Conservation (phyloP, 129 eudicot genomes). For the Rutidosis leptorrhynchoides region DNA sequence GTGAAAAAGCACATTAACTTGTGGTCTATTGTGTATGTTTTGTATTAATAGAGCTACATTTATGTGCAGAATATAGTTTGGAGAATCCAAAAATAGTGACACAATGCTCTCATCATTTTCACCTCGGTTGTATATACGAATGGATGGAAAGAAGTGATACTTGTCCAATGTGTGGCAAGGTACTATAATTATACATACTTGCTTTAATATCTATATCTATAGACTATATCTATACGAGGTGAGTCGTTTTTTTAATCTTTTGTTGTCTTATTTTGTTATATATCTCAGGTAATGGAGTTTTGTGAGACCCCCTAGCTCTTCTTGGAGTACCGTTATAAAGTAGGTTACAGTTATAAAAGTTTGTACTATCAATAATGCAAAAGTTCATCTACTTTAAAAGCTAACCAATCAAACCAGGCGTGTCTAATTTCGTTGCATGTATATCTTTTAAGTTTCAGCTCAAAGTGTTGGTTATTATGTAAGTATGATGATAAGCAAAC, state of each 20-base stretch:
- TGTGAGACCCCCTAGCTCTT: conserved; percentile 35
- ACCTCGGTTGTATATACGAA: conserved; percentile 77
- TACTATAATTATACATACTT: conserved; percentile 10
- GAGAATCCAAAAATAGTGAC: conserved; percentile 72
- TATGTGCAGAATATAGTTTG: conserved; percentile 48
- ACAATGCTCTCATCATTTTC: conserved; percentile 62
- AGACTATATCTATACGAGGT: too few relatives aligned
- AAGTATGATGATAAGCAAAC: conserved; percentile 15
- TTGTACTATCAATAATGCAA: conserved; percentile 22
- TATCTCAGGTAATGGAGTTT: conserved; percentile 38
- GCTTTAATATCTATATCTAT: not conserved
- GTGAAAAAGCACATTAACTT: too few relatives aligned
- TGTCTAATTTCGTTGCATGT: conserved; percentile 20
- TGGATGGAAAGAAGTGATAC: conserved; percentile 77
- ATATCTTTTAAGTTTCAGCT: conserved; percentile 7
- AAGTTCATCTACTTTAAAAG: conserved; percentile 12
- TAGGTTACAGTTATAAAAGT: too few relatives aligned
- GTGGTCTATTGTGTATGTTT: not conserved
- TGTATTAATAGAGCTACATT: conserved; percentile 6
- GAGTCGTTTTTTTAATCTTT: not conserved
- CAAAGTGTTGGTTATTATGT: conserved; percentile 6
- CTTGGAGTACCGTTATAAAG: conserved; percentile 19
- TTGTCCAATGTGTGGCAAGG: conserved; percentile 71
- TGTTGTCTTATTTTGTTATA: not conserved
- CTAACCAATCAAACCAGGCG: not conserved